A percentile compares a stretch with the other conserved stretches of the same genome.
These are phyloP conservation scores for Vitis hybrid DNA, from an alignment of 177 flowering plant species.

Conservation along the genomic window DNA sequence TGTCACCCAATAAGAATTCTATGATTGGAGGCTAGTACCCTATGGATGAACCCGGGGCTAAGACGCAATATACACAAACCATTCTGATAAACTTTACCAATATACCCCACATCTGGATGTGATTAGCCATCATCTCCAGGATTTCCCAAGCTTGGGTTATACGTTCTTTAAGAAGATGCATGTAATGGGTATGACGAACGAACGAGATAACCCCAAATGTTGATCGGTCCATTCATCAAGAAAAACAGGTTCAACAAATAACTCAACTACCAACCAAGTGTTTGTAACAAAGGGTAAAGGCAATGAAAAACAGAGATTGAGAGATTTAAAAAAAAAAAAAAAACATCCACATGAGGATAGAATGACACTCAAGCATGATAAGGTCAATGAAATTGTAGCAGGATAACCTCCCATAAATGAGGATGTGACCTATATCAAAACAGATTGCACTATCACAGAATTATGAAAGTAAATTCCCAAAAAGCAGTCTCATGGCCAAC, in stretches of 20 bases:
- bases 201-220: conserved; percentile 58
- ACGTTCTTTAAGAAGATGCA: conserved; percentile 28
- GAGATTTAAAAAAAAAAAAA: conserved; percentile 43
- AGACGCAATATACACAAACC: too few relatives aligned
- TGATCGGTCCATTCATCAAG: conserved; percentile 88
- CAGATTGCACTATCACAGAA: too few relatives aligned
- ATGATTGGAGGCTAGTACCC: too few relatives aligned
- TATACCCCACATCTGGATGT: too few relatives aligned
- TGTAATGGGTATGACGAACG: conserved; percentile 48
- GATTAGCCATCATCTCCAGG: too few relatives aligned
- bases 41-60: too few relatives aligned
- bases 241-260: conserved; percentile 84
- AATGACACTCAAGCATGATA: conserved; percentile 53
- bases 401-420: conserved; percentile 77
- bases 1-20: too few relatives aligned
- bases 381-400: conserved; percentile 54
- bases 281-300: conserved; percentile 76
- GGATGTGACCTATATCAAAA: conserved; percentile 12
- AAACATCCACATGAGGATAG: conserved; percentile 70
- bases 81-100: too few relatives aligned
- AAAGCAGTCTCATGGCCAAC: conserved; percentile 33
- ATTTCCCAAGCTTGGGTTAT: too few relatives aligned
- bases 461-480: too few relatives aligned
- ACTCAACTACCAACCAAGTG: conserved; percentile 79
- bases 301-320: conserved; percentile 57